A percentile compares a stretch with the other conserved stretches of the same genome.
phyloP scores from a whole-genome alignment of 1,284 basidiomycete genomes.

The Vanrija pseudolonga region DNA sequence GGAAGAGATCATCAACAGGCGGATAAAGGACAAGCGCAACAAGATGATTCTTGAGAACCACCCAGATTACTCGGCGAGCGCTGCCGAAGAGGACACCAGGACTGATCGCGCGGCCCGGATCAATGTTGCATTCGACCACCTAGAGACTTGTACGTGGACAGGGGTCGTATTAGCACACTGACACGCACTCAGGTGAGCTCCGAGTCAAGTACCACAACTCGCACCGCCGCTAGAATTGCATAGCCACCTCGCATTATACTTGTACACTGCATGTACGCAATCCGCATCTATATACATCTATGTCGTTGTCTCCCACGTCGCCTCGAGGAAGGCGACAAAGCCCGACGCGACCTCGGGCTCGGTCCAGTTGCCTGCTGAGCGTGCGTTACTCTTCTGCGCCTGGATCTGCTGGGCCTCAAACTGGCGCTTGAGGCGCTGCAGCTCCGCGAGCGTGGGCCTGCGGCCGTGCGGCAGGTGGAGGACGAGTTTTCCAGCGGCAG shows the following conservation, averaged over 20 bases:
- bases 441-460: slow-evolving; percentile 70
- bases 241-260: neutral
- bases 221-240: neutral
- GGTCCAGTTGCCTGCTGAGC: slow-evolving; percentile 74
- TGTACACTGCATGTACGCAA: neutral
- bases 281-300: neutral
- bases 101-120: slow-evolving; percentile 5
- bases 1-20: slow-evolving; percentile 3
- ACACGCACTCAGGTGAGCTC: neutral
- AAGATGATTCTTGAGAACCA: slow-evolving; percentile 6
- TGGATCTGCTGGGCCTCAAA: slow-evolving; percentile 83
- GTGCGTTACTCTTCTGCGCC: slow-evolving; percentile 77
- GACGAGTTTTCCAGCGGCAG: slow-evolving; percentile 23
- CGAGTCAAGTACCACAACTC: slow-evolving; percentile 1
- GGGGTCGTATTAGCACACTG: neutral
- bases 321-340: slow-evolving; percentile 75
- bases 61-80: slow-evolving; percentile 8
- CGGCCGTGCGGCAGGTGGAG: slow-evolving; percentile 62
- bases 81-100: neutral
- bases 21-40: slow-evolving; percentile 1
- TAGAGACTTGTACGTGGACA: slow-evolving; percentile 8
- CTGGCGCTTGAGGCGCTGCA: slow-evolving; percentile 81
- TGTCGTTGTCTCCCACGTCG: slow-evolving; percentile 48
- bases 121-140: slow-evolving; percentile 11
- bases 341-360: slow-evolving; percentile 67